phyloP scores from a whole-genome alignment of 164 flowering plant genomes.

The Dillenia turbinata region DNA sequence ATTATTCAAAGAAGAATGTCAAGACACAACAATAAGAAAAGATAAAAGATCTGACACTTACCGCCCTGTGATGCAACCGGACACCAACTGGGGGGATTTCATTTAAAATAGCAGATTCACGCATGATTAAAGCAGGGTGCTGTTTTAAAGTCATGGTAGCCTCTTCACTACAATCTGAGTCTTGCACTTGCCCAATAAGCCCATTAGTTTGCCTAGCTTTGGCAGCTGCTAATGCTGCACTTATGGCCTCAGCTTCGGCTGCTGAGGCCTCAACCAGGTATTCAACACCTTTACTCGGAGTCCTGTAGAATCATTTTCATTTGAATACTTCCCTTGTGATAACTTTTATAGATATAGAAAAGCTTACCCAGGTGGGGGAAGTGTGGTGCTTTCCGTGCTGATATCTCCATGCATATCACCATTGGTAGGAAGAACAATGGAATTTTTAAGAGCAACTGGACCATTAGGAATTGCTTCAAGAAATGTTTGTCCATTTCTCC shows the following conservation, averaged over 20 bases:
- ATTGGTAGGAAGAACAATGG: slow-evolving; percentile 95
- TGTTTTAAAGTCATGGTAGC: slow-evolving; percentile 93
- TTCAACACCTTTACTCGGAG: slow-evolving; percentile 89
- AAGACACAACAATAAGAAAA: background rate
- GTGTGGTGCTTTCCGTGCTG: slow-evolving; percentile 88
- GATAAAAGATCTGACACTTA: slow-evolving; percentile 33
- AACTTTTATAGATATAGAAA: no score
- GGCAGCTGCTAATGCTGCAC: slow-evolving; percentile 92
- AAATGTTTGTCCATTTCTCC: slow-evolving; percentile 46
- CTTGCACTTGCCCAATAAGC: slow-evolving; percentile 75
- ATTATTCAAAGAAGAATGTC: no score
- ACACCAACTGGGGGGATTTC: slow-evolving; percentile 66
- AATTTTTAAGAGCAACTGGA: slow-evolving; percentile 83
- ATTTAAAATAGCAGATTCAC: slow-evolving; percentile 61
- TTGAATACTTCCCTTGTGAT: background rate
- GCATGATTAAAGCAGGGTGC: slow-evolving; percentile 50
- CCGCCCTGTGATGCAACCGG: slow-evolving; percentile 93
- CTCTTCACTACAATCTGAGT: slow-evolving; percentile 88
- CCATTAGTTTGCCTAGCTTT: slow-evolving; percentile 95
- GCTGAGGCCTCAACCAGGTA: slow-evolving; percentile 97
- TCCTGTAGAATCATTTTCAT: slow-evolving; percentile 39
- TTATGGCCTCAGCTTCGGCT: slow-evolving; percentile 98
- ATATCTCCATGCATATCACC: slow-evolving; percentile 94
- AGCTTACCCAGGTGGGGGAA: slow-evolving; percentile 69
- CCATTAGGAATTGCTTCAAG: slow-evolving; percentile 74